These are phyloP conservation scores for Starmerella stellata DNA, from an alignment of 805 yeast species.

Conservation along the genomic window DNA sequence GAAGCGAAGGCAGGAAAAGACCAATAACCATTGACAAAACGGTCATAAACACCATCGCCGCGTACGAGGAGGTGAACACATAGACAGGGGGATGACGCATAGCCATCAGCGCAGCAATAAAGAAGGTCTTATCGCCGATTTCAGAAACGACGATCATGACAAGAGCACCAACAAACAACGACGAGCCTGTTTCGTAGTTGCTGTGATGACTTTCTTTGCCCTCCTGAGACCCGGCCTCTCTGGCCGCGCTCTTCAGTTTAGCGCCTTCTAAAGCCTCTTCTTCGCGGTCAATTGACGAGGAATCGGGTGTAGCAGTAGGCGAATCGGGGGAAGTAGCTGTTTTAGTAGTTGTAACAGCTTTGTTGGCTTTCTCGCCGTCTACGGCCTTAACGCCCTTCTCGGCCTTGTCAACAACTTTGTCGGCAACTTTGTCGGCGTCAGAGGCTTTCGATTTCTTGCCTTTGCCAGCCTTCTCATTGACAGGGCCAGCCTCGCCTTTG, in stretches of 20 bases:
- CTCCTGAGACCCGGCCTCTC: not conserved
- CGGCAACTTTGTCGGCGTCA: not conserved
- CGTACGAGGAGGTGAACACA: constrained; percentile 77
- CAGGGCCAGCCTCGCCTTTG: not conserved
- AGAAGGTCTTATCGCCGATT: constrained; percentile 91
- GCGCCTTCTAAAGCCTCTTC: not conserved
- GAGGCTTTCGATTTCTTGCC: not conserved
- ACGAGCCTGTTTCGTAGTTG: constrained; percentile 22
- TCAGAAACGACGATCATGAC: constrained; percentile 92
- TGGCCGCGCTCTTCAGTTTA: not conserved
- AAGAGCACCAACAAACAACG: constrained; percentile 48
- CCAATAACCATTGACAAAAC: constrained; percentile 80
- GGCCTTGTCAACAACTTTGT: not conserved
- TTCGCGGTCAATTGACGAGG: not conserved
- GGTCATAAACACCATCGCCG: constrained; percentile 80
- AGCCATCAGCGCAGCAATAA: constrained; percentile 94
- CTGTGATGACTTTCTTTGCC: not conserved
- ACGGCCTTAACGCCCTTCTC: not conserved
- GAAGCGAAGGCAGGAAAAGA: constrained; percentile 67
- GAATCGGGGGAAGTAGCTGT: not conserved
- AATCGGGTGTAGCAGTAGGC: not conserved
- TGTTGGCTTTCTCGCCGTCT: no score
- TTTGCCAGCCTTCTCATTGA: not conserved
- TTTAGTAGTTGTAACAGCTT: not conserved
- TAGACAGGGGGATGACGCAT: constrained; percentile 73